Percentiles rank a stretch among this genome's conserved stretches.
These are phyloP conservation scores for Cyclanthera cordifolia DNA, from an alignment of 306 rosid genomes.

Conservation along the genomic window DNA sequence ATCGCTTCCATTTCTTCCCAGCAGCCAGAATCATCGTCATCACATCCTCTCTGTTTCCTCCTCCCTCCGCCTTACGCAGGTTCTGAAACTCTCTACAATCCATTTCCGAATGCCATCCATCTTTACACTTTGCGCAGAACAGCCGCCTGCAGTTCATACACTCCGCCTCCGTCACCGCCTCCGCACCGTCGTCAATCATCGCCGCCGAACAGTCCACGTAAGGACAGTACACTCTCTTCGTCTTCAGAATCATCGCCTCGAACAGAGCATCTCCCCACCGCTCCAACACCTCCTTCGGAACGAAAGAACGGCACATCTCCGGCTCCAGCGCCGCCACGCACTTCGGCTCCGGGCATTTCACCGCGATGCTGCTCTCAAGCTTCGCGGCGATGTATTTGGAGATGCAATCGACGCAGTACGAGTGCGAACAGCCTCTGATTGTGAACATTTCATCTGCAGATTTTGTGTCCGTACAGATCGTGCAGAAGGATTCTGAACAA, in stretches of 20 bases:
- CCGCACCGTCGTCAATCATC: slow-evolving; percentile 32
- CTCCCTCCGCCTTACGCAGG: slow-evolving; percentile 8
- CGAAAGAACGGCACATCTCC: slow-evolving; percentile 14
- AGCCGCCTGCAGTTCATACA: slow-evolving; percentile 41
- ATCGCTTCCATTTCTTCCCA: slow-evolving; percentile 36
- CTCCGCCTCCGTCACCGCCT: slow-evolving; percentile 32
- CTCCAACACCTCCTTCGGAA: slow-evolving; percentile 42
- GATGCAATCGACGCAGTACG: slow-evolving; percentile 36
- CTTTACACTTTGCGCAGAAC: slow-evolving; percentile 53
- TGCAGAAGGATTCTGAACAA: slow-evolving; percentile 15
- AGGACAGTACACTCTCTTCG: slow-evolving; percentile 38
- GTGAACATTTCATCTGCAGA: slow-evolving; percentile 26
- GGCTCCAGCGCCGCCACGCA: slow-evolving; percentile 41
- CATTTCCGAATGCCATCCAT: slow-evolving; percentile 43
- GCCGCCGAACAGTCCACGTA: slow-evolving; percentile 40
- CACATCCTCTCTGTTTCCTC: slow-evolving; percentile 29
- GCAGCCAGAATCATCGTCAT: slow-evolving; percentile 37
- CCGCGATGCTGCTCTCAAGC: slow-evolving; percentile 33
- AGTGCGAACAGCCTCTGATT: slow-evolving; percentile 32
- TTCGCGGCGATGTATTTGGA: slow-evolving; percentile 30
- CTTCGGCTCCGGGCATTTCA: slow-evolving; percentile 41
- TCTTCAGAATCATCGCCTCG: slow-evolving; percentile 29
- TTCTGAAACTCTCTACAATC: slow-evolving; percentile 31
- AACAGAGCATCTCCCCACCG: slow-evolving; percentile 44
- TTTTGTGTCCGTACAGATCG: slow-evolving; percentile 46